Evolutionary conservation across 495 filamentous ascomycete genomes (phyloP), one percentile per base, ranked within the genome.

Genomic region (Penicillium flavigenum): DNA sequence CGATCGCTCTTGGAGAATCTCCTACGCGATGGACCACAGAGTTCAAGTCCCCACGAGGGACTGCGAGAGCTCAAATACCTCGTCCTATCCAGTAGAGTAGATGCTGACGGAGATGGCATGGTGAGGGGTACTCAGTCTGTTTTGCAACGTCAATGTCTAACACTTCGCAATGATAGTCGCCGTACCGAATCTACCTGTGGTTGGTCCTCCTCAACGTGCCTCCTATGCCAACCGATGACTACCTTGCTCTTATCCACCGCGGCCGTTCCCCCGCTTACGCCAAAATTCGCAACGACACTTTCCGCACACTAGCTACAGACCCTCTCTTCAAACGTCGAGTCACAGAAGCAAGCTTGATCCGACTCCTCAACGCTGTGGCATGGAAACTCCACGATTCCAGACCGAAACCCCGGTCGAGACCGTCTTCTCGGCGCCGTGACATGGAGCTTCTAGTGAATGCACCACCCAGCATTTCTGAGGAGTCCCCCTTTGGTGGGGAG

Each of bases 201-300:
- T 80, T 96, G 20, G 88, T 95, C 52, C 82, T 98, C 29, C 87
- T 98, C 56, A 86, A 93, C 66, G 86, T 91, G 36, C 85, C 90
- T 8, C 85, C 96, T 16, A 75, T 97, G 53, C 79, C 83, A 22
- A 96, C 95, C 56, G 88, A 96, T 65, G 79, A 85, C 49, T 98
- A 99, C 67, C 88, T 98, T 56, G 81, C 84, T 53, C 85, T 99
- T 20, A 88, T 98, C 57, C 91, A 94, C 64, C 92, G 93, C 53
- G 92, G 92, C 47, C 87, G 93, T 11, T 97, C 92, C 1, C 92
- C 92, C 3, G 92, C 91, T 14, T 96, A 99, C 71, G 84, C 89
- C 44, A 99, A 99, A 72, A 99, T 99, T 66, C 89, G 91, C 64
- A 96, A 99, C 63, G 94, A 99, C 69, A 96, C 94, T 27, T 98